These are phyloP conservation scores for Penicillium macrosclerotiorum DNA, from an alignment of 495 filamentous ascomycete genomes.

Conservation along the genomic window DNA sequence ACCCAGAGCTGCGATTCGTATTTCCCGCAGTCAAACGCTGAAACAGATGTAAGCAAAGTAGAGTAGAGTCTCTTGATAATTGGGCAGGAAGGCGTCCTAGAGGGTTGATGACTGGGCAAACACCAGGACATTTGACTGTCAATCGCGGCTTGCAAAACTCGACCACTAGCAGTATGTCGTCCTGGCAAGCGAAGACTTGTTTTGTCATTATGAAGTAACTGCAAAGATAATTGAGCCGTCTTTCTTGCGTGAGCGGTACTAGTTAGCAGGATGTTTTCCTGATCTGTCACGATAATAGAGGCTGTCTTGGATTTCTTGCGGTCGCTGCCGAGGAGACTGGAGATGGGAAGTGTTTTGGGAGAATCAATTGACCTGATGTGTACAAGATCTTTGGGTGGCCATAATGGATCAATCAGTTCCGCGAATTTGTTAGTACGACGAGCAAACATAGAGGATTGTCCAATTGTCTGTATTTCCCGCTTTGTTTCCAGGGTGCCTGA, in stretches of 20 bases:
- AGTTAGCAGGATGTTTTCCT: conserved; percentile 34
- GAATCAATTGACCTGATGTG: conserved; percentile 45
- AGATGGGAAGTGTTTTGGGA: background rate
- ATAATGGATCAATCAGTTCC: conserved; percentile 60
- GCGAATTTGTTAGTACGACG: conserved; percentile 50
- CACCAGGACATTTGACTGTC: conserved; percentile 33
- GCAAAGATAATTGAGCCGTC: background rate
- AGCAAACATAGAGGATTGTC: conserved; percentile 22
- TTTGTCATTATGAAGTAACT: background rate
- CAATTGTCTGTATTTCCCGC: background rate
- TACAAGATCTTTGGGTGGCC: conserved; percentile 64
- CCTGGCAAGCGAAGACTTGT: conserved; percentile 32
- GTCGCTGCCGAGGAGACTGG: conserved; percentile 6
- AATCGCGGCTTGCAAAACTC: conserved; percentile 29
- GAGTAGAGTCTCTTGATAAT: conserved; percentile 60
- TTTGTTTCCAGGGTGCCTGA: conserved; percentile 7
- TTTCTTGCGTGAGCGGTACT: conserved; percentile 15
- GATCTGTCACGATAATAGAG: conserved; percentile 26
- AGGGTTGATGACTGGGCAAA: conserved; percentile 3
- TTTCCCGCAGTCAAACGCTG: conserved; percentile 74
- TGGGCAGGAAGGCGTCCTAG: conserved; percentile 22
- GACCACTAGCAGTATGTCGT: conserved; percentile 36
- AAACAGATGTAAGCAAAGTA: conserved; percentile 57
- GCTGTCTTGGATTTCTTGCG: conserved; percentile 40
- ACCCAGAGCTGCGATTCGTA: conserved; percentile 75